phyloP scores from a whole-genome alignment of 2,329 filamentous ascomycete genomes.

The Hymenotorrendiella dingleyae region DNA sequence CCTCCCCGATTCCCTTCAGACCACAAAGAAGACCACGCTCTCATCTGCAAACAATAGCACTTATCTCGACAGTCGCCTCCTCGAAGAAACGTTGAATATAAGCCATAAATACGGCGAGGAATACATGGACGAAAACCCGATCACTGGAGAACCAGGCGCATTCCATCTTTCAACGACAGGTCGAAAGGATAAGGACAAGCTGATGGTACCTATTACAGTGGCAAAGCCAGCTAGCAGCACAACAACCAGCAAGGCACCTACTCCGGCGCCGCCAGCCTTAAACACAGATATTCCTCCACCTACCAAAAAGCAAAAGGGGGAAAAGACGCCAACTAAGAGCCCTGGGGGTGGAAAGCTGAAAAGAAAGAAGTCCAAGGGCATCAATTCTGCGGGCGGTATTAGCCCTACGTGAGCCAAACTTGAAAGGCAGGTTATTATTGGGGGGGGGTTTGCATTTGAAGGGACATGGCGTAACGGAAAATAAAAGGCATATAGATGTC shows the following conservation, averaged over 20 bases:
- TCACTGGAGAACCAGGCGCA: slow-evolving; percentile 59
- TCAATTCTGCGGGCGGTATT: slow-evolving; percentile 13
- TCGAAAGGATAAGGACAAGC: slow-evolving; percentile 32
- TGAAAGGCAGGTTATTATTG: background rate
- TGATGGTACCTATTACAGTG: slow-evolving; percentile 16
- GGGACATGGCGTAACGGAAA: background rate
- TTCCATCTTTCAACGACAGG: slow-evolving; percentile 60
- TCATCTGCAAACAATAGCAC: slow-evolving; percentile 19
- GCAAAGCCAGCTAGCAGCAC: slow-evolving; percentile 12
- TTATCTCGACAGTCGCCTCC: slow-evolving; percentile 24
- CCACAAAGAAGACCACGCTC: slow-evolving; percentile 17
- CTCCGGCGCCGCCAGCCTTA: slow-evolving; percentile 18
- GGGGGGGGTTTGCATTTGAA: background rate
- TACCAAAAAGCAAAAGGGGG: slow-evolving; percentile 25
- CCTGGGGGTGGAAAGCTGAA: slow-evolving; percentile 31
- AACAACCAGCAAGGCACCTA: slow-evolving; percentile 13
- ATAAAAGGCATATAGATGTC: too few species aligned
- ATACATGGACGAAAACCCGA: slow-evolving; percentile 63
- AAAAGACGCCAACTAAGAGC: slow-evolving; percentile 29
- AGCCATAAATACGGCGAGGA: slow-evolving; percentile 56
- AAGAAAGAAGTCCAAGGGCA: slow-evolving; percentile 33
- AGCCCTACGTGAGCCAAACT: slow-evolving; percentile 16
- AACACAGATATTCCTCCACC: slow-evolving; percentile 26
- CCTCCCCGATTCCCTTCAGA: slow-evolving; percentile 34
- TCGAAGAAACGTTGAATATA: slow-evolving; percentile 53